Evolutionary conservation across 2,329 filamentous ascomycete species (phyloP), one percentile per base, ranked within the genome.

Genomic region (Fusarium veterinarium): DNA sequence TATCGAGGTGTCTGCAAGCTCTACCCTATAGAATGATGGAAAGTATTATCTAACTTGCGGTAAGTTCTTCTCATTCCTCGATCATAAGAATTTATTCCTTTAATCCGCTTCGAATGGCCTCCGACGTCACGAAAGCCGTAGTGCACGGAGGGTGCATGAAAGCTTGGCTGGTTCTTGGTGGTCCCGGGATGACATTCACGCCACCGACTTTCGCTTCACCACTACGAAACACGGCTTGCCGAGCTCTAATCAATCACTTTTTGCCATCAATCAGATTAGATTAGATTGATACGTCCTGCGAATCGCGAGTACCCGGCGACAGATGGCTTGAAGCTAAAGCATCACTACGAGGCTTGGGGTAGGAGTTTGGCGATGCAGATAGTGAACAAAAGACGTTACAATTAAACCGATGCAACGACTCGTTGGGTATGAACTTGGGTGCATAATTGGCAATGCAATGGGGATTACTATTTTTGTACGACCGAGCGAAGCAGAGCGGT

Each of bases 241-340:
- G 16, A 23, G 35, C 30, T 25, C 25, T 16, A 19, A 33, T 53
- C 23, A 10, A 28, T 35, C 25, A 5, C 20, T 14, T 12, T 28
- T 37, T n/a, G 7, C 28, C 13, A 33, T 30, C n/a, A n/a, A 69
- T 69, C 66, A 46, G 64, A 69, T 69, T 58, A 69, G 65, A 69
- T 69, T 46, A 69, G 58, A 69, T 64, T 38, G 38, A 69, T 46
- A 42, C 37, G 12, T 17, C 14, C 14, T n/a, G 13, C 42, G 37
- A 56, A 37, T 57, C 12, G 13, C n/a, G 30, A 28, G 3, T 6
- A 28, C n/a, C 28, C 19, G 1, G 25, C 42, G 45, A 52, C 25
- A 20, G 4, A 35, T 41, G 38, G 46, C 19, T 51, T 51, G 17
- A 6, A 31, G 28, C 23, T 14, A 41, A 4, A 28, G n/a, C 3